Percentiles rank a stretch among this genome's conserved stretches.
phyloP scores from a whole-genome alignment of 495 filamentous ascomycete genomes.

The Penicillium paradoxum region DNA sequence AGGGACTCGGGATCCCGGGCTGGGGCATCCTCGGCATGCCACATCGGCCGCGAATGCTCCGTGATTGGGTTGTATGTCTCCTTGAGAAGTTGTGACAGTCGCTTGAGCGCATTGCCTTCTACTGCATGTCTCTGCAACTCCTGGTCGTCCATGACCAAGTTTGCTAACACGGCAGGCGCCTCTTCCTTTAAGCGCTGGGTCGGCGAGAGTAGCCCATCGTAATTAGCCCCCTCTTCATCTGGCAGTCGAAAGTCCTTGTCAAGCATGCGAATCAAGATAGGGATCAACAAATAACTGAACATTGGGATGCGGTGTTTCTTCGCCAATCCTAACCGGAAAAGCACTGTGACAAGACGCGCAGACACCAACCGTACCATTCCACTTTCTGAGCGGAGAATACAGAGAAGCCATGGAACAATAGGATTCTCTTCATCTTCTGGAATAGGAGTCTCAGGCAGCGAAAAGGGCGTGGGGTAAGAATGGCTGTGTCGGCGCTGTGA shows the following conservation, averaged over 20 bases:
- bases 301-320: constrained; percentile 56
- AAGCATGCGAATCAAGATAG: constrained; percentile 66
- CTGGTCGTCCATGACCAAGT: constrained; percentile 69
- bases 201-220: constrained; percentile 36
- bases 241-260: constrained; percentile 48
- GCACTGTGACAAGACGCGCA: constrained; percentile 68
- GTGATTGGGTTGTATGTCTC: constrained; percentile 52
- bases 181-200: constrained; percentile 56
- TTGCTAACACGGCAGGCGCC: constrained; percentile 68
- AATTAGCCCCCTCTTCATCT: constrained; percentile 36
- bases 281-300: constrained; percentile 64
- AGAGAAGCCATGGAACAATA: constrained; percentile 77
- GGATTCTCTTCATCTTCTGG: constrained; percentile 69
- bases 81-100: constrained; percentile 72
- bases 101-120: constrained; percentile 70
- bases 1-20: constrained; percentile 18
- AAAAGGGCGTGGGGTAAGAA: constrained; percentile 33
- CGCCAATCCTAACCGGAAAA: constrained; percentile 65
- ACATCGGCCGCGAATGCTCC: constrained; percentile 34
- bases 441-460: constrained; percentile 32
- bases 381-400: constrained; percentile 56
- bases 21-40: constrained; percentile 34
- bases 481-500: constrained; percentile 42
- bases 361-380: constrained; percentile 70
- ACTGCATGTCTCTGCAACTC: constrained; percentile 75